phyloP scores from a whole-genome alignment of 257 asterid species.

The Ajuga chamaepitys region DNA sequence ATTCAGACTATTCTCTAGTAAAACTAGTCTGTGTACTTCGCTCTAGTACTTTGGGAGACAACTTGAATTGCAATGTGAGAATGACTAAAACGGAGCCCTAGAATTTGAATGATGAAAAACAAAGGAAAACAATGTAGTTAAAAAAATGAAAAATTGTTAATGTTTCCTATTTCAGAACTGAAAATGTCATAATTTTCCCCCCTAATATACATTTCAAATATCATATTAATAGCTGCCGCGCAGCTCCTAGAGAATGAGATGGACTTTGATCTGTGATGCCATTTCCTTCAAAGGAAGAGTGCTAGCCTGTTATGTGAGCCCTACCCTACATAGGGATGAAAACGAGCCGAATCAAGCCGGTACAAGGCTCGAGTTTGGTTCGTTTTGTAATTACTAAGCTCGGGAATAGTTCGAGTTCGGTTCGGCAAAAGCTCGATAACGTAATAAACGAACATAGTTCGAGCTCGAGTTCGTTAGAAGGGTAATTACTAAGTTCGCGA shows the following conservation, averaged over 20 bases:
- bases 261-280: slow-evolving; percentile 9
- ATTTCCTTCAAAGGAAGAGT: not conserved
- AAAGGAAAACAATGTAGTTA: not conserved
- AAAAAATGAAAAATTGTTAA: not conserved
- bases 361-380: too few species aligned
- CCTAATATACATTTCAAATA: not conserved
- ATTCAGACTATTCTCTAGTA: not conserved
- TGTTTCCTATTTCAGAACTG: not conserved
- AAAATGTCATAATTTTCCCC: not conserved
- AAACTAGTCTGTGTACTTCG: not conserved
- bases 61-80: slow-evolving; percentile 8
- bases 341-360: too few species aligned
- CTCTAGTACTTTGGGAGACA: not conserved
- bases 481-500: too few species aligned
- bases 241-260: slow-evolving; percentile 4
- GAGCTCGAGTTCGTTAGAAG: too few species aligned
- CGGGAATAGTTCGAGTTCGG: too few species aligned
- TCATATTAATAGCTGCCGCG: not conserved
- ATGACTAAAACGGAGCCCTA: not conserved
- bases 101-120: not conserved
- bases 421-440: too few species aligned
- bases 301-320: not conserved
- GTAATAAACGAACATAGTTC: too few species aligned
- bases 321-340: too few species aligned
- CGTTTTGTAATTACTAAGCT: too few species aligned